Base-by-base conservation (phyloP, 768 basidiomycete species). In the Termitomyces sp. region DNA sequence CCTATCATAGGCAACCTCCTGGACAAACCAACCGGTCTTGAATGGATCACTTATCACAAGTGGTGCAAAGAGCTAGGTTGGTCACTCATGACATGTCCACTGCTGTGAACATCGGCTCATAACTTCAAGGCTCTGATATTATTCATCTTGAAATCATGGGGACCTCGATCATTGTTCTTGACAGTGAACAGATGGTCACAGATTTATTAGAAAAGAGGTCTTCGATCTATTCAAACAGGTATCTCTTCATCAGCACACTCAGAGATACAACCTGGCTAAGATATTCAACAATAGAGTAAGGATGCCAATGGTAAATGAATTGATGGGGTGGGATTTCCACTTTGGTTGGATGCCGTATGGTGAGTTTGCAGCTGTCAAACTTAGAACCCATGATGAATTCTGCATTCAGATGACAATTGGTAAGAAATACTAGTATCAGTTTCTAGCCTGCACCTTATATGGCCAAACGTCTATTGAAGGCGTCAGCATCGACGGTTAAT, bases 161-260 rank as follows among this genome's bases (percentile, higher is more conserved):
- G 4, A 60, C 61, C 16, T 65, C 63, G 0, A 53, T 70, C 22
- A 56, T 69, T 31, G 58, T 69, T 22, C 51, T 69, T 10, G 63
- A 68, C 50, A 65, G 58, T 41, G 55, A 56, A 1, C 58, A 66
- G 24, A 57, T 64, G 1, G 60, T 63, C 13, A 61, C 57, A 6
- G 68, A 70, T 20, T 57, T 72, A n/a, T 51, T 70, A 9, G 66
- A 68, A 18, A 64, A 55, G 46, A 59, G 65, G 46, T 67, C 64
- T 24, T 61, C 58, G n/a, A 63, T 63, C 27, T 69, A 64, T 36
- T 68, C 61, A 1, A 61, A 13, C 43, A 54, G 53, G 53, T 54
- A 55, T 44, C 14, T 2, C 2, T 32, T 8, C 27, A n/a, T 10
- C 29, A 13, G 1, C 5, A 16, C 4, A 63, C 27, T 59, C 10